Percentiles rank a stretch among this genome's conserved stretches.
phyloP scores from a whole-genome alignment of 805 yeast genomes.

The Wickerhamia fluorescens region DNA sequence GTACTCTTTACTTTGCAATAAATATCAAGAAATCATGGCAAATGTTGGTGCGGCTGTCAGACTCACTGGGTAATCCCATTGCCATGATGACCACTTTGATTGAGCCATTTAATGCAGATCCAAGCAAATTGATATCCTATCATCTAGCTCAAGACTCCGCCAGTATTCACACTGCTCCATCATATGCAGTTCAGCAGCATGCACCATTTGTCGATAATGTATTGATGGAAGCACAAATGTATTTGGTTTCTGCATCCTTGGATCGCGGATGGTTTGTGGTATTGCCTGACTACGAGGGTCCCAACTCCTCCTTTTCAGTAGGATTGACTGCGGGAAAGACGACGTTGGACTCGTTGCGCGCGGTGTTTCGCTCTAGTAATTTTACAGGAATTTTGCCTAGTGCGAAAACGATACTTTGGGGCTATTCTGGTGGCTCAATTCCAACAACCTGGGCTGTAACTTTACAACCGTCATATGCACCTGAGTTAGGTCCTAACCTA shows the following conservation, averaged over 20 bases:
- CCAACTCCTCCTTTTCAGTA: slow-evolving; percentile 23
- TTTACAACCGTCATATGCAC: slow-evolving; percentile 30
- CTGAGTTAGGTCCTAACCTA: slow-evolving; percentile 17
- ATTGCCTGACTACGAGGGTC: slow-evolving; percentile 31
- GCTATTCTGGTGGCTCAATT: slow-evolving; percentile 34
- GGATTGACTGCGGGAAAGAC: slow-evolving; percentile 26
- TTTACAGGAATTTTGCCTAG: slow-evolving; percentile 12
- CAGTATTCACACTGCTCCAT: slow-evolving; percentile 19
- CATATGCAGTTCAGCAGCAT: slow-evolving; percentile 15
- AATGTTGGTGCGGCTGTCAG: slow-evolving; percentile 10
- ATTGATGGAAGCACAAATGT: slow-evolving; percentile 11
- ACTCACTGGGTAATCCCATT: slow-evolving; percentile 18
- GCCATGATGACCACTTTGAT: slow-evolving; percentile 21
- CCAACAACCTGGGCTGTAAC: slow-evolving; percentile 34
- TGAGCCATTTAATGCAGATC: slow-evolving; percentile 23
- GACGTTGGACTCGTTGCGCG: slow-evolving; percentile 25
- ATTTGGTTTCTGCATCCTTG: slow-evolving; percentile 8
- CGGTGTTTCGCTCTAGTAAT: slow-evolving; percentile 12
- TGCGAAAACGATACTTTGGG: slow-evolving; percentile 22
- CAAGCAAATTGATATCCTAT: slow-evolving; percentile 18
- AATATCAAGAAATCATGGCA: slow-evolving; percentile 9
- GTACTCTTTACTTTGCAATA: slow-evolving; percentile 6
- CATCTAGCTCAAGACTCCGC: slow-evolving; percentile 25
- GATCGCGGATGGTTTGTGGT: slow-evolving; percentile 27
- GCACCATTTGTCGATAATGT: slow-evolving; percentile 8